phyloP scores from a whole-genome alignment of 1,284 basidiomycete genomes.

The Sanguinoderma infundibulare region DNA sequence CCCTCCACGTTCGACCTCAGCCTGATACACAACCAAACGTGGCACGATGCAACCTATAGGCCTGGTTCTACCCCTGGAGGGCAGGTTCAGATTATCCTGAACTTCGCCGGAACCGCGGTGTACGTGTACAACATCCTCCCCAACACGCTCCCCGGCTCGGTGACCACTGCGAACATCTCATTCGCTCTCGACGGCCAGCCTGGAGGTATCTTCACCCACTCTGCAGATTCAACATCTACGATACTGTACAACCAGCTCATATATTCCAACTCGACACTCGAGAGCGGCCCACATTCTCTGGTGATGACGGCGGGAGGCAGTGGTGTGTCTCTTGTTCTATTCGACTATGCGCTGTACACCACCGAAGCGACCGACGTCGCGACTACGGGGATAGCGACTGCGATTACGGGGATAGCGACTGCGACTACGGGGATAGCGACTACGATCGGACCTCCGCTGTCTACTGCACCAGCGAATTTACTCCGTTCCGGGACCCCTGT shows the following conservation, averaged over 20 bases:
- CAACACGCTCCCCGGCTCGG: background rate
- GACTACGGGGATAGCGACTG: too few species aligned
- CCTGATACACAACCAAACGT: conserved; percentile 17
- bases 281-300: conserved; percentile 20
- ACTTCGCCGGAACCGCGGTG: conserved; percentile 31
- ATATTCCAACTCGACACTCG: conserved; percentile 27
- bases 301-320: conserved; percentile 13
- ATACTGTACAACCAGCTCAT: conserved; percentile 37
- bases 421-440: background rate
- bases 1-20: conserved; percentile 27
- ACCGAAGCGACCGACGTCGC: background rate
- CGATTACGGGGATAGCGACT: too few species aligned
- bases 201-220: conserved; percentile 30
- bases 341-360: conserved; percentile 28
- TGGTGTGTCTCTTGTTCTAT: conserved; percentile 15
- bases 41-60: conserved; percentile 15
- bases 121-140: conserved; percentile 36
- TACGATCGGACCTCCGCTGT: too few species aligned
- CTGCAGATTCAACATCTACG: conserved; percentile 23
- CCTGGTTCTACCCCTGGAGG: background rate
- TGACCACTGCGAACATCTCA: conserved; percentile 34
- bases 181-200: conserved; percentile 39
- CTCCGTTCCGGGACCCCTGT: background rate
- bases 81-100: background rate
- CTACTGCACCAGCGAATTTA: too few species aligned